phyloP scores from a whole-genome alignment of 2,329 filamentous ascomycete species.

The Fusarium ramigenum region DNA sequence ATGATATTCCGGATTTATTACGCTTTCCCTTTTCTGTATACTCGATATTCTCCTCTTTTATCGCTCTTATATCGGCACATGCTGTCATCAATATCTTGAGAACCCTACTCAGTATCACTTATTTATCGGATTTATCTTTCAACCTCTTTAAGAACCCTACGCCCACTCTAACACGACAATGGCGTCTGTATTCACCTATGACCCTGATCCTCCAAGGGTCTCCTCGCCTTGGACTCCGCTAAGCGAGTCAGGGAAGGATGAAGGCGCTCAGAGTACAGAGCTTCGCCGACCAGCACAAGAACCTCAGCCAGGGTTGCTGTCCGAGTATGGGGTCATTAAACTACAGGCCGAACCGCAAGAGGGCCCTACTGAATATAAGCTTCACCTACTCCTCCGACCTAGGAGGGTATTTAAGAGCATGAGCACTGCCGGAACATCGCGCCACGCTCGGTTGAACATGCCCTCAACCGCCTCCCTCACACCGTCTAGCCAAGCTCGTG shows the following conservation, averaged over 20 bases:
- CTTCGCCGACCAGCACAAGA: conserved; percentile 40
- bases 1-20: conserved; percentile 40
- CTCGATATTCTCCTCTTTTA: conserved; percentile 16
- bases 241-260: conserved; percentile 52
- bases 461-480: conserved; percentile 46
- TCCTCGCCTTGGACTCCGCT: conserved; percentile 87
- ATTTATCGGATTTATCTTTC: not conserved
- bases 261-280: conserved; percentile 24
- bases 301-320: conserved; percentile 54
- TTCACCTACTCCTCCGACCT: conserved; percentile 85
- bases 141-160: not conserved
- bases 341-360: conserved; percentile 92
- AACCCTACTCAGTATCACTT: not conserved
- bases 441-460: conserved; percentile 26
- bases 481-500: conserved; percentile 74
- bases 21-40: conserved; percentile 22
- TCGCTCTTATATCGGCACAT: conserved; percentile 13
- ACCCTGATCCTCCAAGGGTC: conserved; percentile 86
- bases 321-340: conserved; percentile 75
- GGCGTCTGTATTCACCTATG: conserved; percentile 97
- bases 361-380: conserved; percentile 95
- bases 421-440: conserved; percentile 62
- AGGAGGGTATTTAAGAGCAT: conserved; percentile 77
- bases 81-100: conserved; percentile 35
- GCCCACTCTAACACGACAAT: conserved; percentile 55